These are phyloP conservation scores for Gossypium turneri DNA, from an alignment of 345 rosid genomes.

Conservation along the genomic window DNA sequence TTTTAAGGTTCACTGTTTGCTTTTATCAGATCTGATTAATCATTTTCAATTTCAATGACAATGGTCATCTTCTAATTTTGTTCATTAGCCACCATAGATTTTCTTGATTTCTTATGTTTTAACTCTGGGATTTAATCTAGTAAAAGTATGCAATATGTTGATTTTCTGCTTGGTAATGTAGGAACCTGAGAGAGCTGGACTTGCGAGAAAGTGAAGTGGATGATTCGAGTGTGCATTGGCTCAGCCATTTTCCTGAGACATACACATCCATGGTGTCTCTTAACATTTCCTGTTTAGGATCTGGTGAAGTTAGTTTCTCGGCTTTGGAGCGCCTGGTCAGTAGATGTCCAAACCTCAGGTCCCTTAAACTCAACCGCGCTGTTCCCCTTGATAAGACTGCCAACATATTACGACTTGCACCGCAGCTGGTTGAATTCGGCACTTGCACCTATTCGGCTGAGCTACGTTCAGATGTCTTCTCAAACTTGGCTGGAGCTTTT, in stretches of 20 bases:
- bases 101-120: background rate
- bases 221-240: conserved; percentile 87
- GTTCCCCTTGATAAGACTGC: conserved; percentile 67
- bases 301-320: conserved; percentile 62
- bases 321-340: conserved; percentile 79
- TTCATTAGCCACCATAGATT: background rate
- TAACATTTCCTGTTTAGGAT: conserved; percentile 71
- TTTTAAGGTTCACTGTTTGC: too few species aligned
- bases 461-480: conserved; percentile 41
- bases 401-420: conserved; percentile 62
- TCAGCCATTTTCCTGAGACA: conserved; percentile 74
- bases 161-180: conserved; percentile 27
- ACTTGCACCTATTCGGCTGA: conserved; percentile 66
- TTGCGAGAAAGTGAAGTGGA: conserved; percentile 85
- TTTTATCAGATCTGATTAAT: background rate
- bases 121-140: background rate
- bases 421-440: conserved; percentile 80
- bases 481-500: conserved; percentile 53
- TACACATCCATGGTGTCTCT: conserved; percentile 73
- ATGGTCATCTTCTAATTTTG: background rate
- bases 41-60: conserved; percentile 22
- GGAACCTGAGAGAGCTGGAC: conserved; percentile 76
- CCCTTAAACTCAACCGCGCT: conserved; percentile 65
- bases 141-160: background rate
- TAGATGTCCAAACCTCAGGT: conserved; percentile 62